phyloP scores from a whole-genome alignment of 306 rosid species.

The Purshia tridentata region DNA sequence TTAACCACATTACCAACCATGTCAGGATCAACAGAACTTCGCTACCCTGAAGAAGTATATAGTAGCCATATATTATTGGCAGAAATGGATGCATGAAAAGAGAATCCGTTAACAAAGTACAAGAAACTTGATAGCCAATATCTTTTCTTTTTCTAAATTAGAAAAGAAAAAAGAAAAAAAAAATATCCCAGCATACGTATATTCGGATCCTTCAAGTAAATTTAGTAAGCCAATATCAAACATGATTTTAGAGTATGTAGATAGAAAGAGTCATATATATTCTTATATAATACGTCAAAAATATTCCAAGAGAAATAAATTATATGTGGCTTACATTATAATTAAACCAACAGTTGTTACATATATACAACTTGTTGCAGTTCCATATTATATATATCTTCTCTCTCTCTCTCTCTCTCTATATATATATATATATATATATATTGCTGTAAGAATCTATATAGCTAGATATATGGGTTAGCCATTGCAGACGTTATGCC shows the following conservation, averaged over 20 bases:
- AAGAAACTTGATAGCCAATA: not conserved
- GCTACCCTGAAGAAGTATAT: conserved; percentile 88
- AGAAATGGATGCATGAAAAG: conserved; percentile 94
- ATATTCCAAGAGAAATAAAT: not conserved
- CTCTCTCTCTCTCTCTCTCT: too few relatives aligned
- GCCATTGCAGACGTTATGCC: too few relatives aligned
- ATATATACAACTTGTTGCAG: not conserved
- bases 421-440: too few relatives aligned
- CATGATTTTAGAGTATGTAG: conserved; percentile 6
- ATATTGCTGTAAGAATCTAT: too few relatives aligned
- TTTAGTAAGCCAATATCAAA: conserved; percentile 24
- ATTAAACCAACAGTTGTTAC: not conserved
- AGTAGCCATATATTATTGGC: conserved; percentile 77
- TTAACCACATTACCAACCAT: not conserved
- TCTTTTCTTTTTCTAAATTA: conserved; percentile 11
- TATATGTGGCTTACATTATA: not conserved
- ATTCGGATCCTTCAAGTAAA: conserved; percentile 77
- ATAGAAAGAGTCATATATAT: too few relatives aligned
- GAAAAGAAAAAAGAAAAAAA: conserved; percentile 15
- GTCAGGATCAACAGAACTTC: conserved; percentile 76
- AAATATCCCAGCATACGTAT: conserved; percentile 92
- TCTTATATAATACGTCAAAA: too few relatives aligned
- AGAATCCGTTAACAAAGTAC: conserved; percentile 55
- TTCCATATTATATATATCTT: too few relatives aligned
- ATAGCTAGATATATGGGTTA: too few relatives aligned